Base-by-base conservation (phyloP, 176 grass and related monocot species). In the Zizania latifolia region DNA sequence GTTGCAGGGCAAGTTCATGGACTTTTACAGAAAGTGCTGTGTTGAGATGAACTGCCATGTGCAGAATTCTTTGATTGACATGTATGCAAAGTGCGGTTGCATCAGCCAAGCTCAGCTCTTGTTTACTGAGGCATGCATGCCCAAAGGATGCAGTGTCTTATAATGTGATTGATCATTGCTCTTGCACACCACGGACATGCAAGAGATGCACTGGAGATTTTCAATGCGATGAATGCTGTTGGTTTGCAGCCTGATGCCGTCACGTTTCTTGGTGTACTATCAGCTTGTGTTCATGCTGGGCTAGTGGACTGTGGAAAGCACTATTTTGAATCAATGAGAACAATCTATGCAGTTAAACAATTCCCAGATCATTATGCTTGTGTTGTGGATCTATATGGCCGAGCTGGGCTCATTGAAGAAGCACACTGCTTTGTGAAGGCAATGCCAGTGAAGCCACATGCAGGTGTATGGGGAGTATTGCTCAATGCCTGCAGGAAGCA, bases 381-480 rank as follows among this genome's bases (percentile, higher is more conserved):
- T 72, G 78, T 94, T 71, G 85, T 88, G 12, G 92, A 94, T 81
- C 75, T 88, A 12, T 88, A 86, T 45, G 92, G 92, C 46, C 79
- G 92, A 86, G 82, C 85, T 75, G 85, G 88, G 32, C 64, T 83
- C 12, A 74, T 88, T 41, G 50, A 88, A 69, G 70, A 90, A 32
- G 92, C 92, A 29, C 63, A 65, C 53, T 28, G 15, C 45, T 66
- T 86, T 8, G 68, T 83, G 31, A 72, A 81, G 56, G 32, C 33
- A 14, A 84, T 94, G 88, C 34, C 85, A 27, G n/a, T 90, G 37
- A 77, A 80, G 59, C 88, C 82, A 56, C 84, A 90, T 83, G 90
- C 79, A 56, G 92, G 88, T 81, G 82, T 90, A 6, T 94, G 88
- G 92, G 88, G 92, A 66, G 82, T 85, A 61, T 90, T 94, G 79